Conservation (phyloP, 176 grass and related monocot species). For the Paspalum vaginatum region DNA sequence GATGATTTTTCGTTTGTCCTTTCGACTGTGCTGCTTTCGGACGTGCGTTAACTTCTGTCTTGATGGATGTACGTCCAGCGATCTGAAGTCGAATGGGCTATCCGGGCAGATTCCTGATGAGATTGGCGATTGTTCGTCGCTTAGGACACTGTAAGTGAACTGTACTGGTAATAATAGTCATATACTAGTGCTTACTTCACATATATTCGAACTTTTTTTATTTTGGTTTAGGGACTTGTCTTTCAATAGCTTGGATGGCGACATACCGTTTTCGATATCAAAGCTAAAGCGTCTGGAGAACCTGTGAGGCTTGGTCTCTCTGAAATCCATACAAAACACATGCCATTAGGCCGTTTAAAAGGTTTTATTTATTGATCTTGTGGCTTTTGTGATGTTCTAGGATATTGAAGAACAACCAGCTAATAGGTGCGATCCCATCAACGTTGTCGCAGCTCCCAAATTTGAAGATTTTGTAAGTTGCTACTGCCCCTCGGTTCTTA, state of each 20-base stretch:
- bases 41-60: not conserved
- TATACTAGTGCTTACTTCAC: not conserved
- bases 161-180: not conserved
- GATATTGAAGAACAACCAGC: slow-evolving; percentile 93
- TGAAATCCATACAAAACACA: not conserved
- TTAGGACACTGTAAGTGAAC: slow-evolving; percentile 68
- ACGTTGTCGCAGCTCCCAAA: slow-evolving; percentile 94
- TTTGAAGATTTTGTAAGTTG: slow-evolving; percentile 85
- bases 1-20: not conserved
- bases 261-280: slow-evolving; percentile 93
- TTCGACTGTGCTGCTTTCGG: not conserved
- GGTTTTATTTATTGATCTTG: no score
- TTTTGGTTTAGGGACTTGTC: slow-evolving; percentile 73
- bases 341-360: not conserved
- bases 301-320: slow-evolving; percentile 52
- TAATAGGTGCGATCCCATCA: slow-evolving; percentile 80
- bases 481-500: not conserved
- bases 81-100: slow-evolving; percentile 79
- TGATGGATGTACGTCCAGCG: slow-evolving; percentile 41
- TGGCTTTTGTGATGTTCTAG: slow-evolving; percentile 40
- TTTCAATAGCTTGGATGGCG: slow-evolving; percentile 89
- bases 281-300: slow-evolving; percentile 86
- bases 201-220: not conserved
- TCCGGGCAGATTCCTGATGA: slow-evolving; percentile 95
- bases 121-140: slow-evolving; percentile 83